phyloP scores from a whole-genome alignment of 73 alveolate species.

The Blepharisma japonicum region DNA sequence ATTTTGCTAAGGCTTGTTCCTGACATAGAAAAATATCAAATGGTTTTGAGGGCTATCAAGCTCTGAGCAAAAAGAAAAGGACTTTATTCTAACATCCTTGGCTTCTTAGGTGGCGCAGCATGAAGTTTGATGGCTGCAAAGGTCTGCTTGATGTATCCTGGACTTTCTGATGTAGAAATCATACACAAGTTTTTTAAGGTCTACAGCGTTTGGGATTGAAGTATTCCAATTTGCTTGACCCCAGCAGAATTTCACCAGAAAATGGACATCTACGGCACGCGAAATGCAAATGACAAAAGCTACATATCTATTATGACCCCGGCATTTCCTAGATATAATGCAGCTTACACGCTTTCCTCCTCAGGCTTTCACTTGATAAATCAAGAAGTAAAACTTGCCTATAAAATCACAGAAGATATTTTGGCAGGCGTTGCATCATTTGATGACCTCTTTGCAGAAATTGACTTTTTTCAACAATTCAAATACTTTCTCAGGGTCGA shows the following conservation, averaged over 20 bases:
- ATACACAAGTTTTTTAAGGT: constrained; percentile 79
- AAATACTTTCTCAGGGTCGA: constrained; percentile 71
- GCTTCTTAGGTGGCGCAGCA: constrained; percentile 91
- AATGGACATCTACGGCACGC: too few species aligned
- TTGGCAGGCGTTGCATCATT: constrained; percentile 50
- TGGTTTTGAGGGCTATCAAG: constrained; percentile 86
- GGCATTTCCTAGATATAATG: constrained; percentile 89
- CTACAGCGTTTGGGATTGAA: constrained; percentile 84
- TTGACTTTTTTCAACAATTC: constrained; percentile 69
- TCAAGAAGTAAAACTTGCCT: constrained; percentile 70
- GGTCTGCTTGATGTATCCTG: constrained; percentile 76
- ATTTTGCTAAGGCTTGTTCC: constrained; percentile 81
- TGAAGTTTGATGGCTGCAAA: constrained; percentile 90
- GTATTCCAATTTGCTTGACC: constrained; percentile 70
- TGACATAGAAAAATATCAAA: constrained; percentile 67
- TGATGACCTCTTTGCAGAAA: constrained; percentile 72
- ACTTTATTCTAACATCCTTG: constrained; percentile 85
- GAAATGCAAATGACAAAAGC: constrained; percentile 15
- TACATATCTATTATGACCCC: constrained; percentile 91
- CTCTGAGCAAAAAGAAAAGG: constrained; percentile 98
- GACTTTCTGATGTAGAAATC: constrained; percentile 65
- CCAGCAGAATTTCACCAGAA: constrained; percentile 42
- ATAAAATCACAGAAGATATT: constrained; percentile 55
- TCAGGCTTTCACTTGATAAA: constrained; percentile 68
- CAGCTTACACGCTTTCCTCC: constrained; percentile 71